Percentiles rank a stretch among this genome's conserved stretches.
Evolutionary conservation across 441 rosid genomes (phyloP).

Genomic region (Arabidopsis hybrid): DNA sequence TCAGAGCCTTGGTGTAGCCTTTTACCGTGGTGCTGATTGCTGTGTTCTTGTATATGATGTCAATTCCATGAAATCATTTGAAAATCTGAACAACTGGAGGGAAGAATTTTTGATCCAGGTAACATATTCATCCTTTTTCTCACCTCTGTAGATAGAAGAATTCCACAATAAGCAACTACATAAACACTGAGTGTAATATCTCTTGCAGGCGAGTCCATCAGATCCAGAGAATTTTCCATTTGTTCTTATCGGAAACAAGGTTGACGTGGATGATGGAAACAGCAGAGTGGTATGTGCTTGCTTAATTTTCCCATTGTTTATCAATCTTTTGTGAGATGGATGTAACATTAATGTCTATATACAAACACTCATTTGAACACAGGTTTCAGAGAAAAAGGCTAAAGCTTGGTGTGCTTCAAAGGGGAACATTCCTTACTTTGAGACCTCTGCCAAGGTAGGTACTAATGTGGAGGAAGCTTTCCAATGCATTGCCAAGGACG

Average conservation of each 20-base stretch:
- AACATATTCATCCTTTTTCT: conserved; percentile 17
- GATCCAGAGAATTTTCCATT: conserved; percentile 85
- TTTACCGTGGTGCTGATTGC: conserved; percentile 84
- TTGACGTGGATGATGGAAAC: conserved; percentile 81
- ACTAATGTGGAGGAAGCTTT: conserved; percentile 97
- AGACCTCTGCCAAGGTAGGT: conserved; percentile 98
- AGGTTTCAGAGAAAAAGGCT: conserved; percentile 98
- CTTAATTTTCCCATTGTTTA: conserved; percentile 3
- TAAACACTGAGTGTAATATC: conserved; percentile 12
- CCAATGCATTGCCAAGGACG: conserved; percentile 94
- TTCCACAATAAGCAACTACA: not conserved
- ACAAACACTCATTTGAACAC: conserved; percentile 3
- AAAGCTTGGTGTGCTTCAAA: conserved; percentile 98
- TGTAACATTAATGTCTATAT: not conserved
- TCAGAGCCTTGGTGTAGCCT: conserved; percentile 86
- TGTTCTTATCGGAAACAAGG: conserved; percentile 75
- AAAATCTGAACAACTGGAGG: conserved; percentile 81
- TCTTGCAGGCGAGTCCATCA: conserved; percentile 77
- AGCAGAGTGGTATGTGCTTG: conserved; percentile 69
- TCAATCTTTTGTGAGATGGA: not conserved
- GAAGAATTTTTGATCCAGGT: conserved; percentile 88
- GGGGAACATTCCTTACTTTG: conserved; percentile 97
- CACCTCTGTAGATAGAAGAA: not conserved
- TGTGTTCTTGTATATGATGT: conserved; percentile 87
- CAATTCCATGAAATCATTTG: conserved; percentile 77